Evolutionary conservation across 2,329 filamentous ascomycete species (phyloP).

Genomic region (Alternaria ethzedia): DNA sequence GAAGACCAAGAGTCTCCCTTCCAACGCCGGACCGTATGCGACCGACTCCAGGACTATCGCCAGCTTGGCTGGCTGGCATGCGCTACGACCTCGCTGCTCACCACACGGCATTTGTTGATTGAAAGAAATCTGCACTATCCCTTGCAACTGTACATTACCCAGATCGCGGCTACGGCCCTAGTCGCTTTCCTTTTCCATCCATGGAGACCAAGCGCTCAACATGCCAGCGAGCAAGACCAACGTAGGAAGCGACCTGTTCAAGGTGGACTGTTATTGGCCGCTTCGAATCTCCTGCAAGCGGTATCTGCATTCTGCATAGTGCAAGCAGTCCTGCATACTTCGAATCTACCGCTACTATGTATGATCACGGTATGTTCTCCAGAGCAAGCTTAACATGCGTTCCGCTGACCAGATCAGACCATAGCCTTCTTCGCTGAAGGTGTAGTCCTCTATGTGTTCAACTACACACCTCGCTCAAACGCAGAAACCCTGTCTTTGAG

Average conservation of each 20-base stretch:
- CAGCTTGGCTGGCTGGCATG: slow-evolving; percentile 23
- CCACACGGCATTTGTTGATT: slow-evolving; percentile 28
- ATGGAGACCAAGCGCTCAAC: not conserved
- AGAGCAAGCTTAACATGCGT: not conserved
- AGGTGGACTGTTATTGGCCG: slow-evolving; percentile 4
- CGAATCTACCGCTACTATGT: slow-evolving; percentile 37
- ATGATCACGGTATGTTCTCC: slow-evolving; percentile 39
- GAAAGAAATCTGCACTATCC: slow-evolving; percentile 35
- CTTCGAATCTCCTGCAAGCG: slow-evolving; percentile 18
- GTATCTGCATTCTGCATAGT: slow-evolving; percentile 31
- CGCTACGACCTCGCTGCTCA: slow-evolving; percentile 26
- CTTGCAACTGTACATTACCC: slow-evolving; percentile 19
- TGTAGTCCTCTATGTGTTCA: slow-evolving; percentile 12
- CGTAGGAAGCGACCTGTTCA: not conserved
- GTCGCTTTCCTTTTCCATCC: slow-evolving; percentile 1
- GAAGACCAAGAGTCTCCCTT: not conserved
- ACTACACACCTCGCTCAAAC: slow-evolving; percentile 8
- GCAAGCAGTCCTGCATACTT: slow-evolving; percentile 40
- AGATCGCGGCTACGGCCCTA: slow-evolving; percentile 15
- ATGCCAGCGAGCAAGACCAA: not conserved
- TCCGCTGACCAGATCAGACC: slow-evolving; percentile 12
- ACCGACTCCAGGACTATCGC: slow-evolving; percentile 8
- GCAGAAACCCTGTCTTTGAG: slow-evolving; percentile 19
- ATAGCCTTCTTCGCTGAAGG: slow-evolving; percentile 28
- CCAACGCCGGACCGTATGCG: not conserved